A percentile compares a stretch with the other conserved stretches of the same genome.
Evolutionary conservation across 2,329 filamentous ascomycete species (phyloP).

Genomic region (Magnaporthiopsis incrustans): DNA sequence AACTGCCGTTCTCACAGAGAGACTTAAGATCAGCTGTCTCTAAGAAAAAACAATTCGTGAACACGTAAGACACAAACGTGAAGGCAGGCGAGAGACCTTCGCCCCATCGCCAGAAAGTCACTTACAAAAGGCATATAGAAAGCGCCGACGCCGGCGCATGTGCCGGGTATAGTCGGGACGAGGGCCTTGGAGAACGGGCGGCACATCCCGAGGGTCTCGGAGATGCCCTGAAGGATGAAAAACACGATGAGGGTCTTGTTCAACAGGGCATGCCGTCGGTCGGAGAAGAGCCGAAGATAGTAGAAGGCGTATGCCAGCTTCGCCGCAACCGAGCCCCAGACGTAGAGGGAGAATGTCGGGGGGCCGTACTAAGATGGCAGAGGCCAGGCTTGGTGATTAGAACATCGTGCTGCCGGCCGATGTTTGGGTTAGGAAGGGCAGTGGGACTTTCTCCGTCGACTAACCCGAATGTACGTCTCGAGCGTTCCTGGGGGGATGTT

Average conservation of each 20-base stretch:
- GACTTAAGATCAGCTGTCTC: neutral
- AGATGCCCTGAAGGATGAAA: constrained; percentile 2
- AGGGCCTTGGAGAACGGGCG: constrained; percentile 3
- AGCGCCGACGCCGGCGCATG: neutral
- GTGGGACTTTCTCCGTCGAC: neutral
- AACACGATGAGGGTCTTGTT: constrained; percentile 1
- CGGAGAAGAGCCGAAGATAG: constrained; percentile 4
- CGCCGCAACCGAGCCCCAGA: constrained; percentile 5
- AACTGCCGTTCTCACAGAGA: constrained; percentile 1
- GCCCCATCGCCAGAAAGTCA: neutral
- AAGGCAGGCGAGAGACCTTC: neutral
- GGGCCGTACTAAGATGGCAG: neutral
- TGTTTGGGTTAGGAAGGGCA: neutral
- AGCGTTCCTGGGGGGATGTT: neutral
- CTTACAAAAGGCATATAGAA: constrained; percentile 8
- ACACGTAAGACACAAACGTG: neutral
- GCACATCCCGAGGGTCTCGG: constrained; percentile 2
- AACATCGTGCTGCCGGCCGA: too few species aligned
- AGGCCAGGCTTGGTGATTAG: neutral
- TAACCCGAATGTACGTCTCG: constrained; percentile 4
- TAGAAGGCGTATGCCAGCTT: constrained; percentile 8
- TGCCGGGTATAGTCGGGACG: neutral
- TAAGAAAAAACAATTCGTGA: neutral
- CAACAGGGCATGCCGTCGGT: neutral
- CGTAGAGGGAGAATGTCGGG: constrained; percentile 3